These are phyloP conservation scores for Globisporangium spinosum DNA, from an alignment of 352 stramenopile genomes.

Conservation along the genomic window DNA sequence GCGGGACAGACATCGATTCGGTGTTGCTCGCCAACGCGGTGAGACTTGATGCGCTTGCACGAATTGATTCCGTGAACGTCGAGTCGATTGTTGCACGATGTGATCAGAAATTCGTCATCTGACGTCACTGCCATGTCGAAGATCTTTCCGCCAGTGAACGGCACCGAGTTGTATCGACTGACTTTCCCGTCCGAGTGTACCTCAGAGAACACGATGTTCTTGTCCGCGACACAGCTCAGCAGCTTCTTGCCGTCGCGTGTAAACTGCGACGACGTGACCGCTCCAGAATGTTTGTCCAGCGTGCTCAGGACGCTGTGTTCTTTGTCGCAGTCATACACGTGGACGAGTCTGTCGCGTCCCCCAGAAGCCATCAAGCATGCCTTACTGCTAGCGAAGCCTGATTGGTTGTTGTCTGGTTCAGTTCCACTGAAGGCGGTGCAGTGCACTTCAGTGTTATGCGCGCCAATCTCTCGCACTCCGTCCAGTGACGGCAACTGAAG, in stretches of 20 bases:
- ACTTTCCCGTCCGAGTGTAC: slow-evolving; percentile 39
- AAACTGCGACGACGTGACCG: slow-evolving; percentile 66
- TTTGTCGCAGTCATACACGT: slow-evolving; percentile 69
- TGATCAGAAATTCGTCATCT: slow-evolving; percentile 66
- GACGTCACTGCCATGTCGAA: slow-evolving; percentile 72
- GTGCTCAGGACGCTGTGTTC: slow-evolving; percentile 35
- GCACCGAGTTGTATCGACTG: slow-evolving; percentile 41
- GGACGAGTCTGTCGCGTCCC: slow-evolving; percentile 74
- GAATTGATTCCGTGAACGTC: slow-evolving; percentile 64
- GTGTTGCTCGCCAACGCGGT: slow-evolving; percentile 72
- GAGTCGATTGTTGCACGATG: slow-evolving; percentile 76
- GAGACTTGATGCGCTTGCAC: slow-evolving; percentile 55
- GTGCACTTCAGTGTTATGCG: slow-evolving; percentile 75
- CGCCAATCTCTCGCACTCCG: slow-evolving; percentile 33
- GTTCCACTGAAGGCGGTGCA: slow-evolving; percentile 51
- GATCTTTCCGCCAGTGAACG: slow-evolving; percentile 62
- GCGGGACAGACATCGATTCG: slow-evolving; percentile 63
- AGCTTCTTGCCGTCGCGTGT: slow-evolving; percentile 64
- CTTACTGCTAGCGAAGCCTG: not conserved
- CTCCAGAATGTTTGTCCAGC: slow-evolving; percentile 75
- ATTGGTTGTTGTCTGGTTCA: slow-evolving; percentile 1
- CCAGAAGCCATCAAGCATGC: slow-evolving; percentile 58
- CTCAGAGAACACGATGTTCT: slow-evolving; percentile 61
- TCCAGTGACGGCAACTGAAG: slow-evolving; percentile 37
- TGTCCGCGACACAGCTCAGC: slow-evolving; percentile 66